Conservation (phyloP, 225 moss, liverwort and hornwort genomes). For the Pleurozium schreberi region DNA sequence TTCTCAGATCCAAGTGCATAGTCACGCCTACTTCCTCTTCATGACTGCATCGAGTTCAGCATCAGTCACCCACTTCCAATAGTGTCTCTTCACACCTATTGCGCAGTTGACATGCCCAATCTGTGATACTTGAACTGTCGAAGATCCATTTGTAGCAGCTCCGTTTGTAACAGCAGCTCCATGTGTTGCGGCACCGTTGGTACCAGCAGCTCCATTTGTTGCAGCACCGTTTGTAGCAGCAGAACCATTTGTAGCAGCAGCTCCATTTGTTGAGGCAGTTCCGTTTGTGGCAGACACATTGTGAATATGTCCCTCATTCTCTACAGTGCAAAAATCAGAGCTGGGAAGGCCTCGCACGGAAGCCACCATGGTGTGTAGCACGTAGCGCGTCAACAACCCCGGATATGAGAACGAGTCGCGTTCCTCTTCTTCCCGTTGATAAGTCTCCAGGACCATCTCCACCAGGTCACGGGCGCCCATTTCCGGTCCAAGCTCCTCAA, state of each 20-base stretch:
- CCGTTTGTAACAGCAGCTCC: not conserved
- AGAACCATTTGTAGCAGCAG: not conserved
- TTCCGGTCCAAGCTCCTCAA: constrained; percentile 76
- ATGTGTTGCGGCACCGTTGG: not conserved
- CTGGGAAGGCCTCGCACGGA: constrained; percentile 52
- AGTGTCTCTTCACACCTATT: constrained; percentile 36
- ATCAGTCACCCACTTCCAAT: constrained; percentile 42
- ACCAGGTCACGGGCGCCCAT: constrained; percentile 59
- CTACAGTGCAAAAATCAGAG: constrained; percentile 59
- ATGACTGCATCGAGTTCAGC: constrained; percentile 26
- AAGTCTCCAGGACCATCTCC: constrained; percentile 48
- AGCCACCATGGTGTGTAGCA: constrained; percentile 78
- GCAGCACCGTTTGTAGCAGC: not conserved
- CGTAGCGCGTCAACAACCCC: constrained; percentile 67
- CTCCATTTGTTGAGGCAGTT: not conserved
- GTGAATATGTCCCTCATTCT: constrained; percentile 39
- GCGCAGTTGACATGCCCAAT: constrained; percentile 10
- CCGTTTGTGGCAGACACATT: constrained; percentile 5
- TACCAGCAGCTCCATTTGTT: not conserved
- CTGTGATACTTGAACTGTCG: not conserved
- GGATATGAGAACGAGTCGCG: constrained; percentile 85
- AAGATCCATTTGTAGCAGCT: not conserved
- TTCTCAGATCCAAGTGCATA: not conserved
- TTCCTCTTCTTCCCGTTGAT: constrained; percentile 61
- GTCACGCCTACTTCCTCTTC: constrained; percentile 5